phyloP scores from a whole-genome alignment of 805 yeast species.

The Isabelozyma pseudorhagii region DNA sequence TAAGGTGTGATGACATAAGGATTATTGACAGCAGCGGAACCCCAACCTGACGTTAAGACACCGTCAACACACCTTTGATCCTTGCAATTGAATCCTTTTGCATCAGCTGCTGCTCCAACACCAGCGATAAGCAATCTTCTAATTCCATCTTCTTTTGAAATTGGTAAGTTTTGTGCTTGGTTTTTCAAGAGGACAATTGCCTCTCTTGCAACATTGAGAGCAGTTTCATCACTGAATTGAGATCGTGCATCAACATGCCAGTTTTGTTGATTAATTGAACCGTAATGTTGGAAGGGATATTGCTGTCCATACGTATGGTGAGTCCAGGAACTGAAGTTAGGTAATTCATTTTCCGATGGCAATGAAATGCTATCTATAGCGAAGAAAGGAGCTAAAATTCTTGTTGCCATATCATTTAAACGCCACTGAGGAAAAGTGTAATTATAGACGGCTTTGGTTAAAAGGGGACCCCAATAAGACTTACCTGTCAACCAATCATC shows the following conservation, averaged over 20 bases:
- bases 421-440: slow-evolving; percentile 51
- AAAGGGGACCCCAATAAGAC: slow-evolving; percentile 56
- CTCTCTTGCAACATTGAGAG: slow-evolving; percentile 54
- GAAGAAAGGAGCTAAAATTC: slow-evolving; percentile 57
- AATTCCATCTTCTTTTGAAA: slow-evolving; percentile 39
- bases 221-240: slow-evolving; percentile 44
- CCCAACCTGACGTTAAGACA: slow-evolving; percentile 59
- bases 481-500: slow-evolving; percentile 53
- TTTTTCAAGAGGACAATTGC: slow-evolving; percentile 57
- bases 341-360: slow-evolving; percentile 41
- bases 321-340: slow-evolving; percentile 61
- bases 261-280: slow-evolving; percentile 53
- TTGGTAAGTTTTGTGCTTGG: slow-evolving; percentile 50
- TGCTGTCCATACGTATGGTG: slow-evolving; percentile 52
- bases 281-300: slow-evolving; percentile 50
- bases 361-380: slow-evolving; percentile 34
- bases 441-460: slow-evolving; percentile 54
- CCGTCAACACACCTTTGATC: slow-evolving; percentile 55
- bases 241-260: slow-evolving; percentile 54
- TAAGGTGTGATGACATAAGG: slow-evolving; percentile 58
- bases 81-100: slow-evolving; percentile 50
- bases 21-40: slow-evolving; percentile 57
- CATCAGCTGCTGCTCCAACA: slow-evolving; percentile 48
- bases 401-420: slow-evolving; percentile 59
- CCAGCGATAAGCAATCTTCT: slow-evolving; percentile 48